A percentile compares a stretch with the other conserved stretches of the same genome.
Evolutionary conservation across 805 yeast species (phyloP).

Genomic region (Myxozyma nipponensis): DNA sequence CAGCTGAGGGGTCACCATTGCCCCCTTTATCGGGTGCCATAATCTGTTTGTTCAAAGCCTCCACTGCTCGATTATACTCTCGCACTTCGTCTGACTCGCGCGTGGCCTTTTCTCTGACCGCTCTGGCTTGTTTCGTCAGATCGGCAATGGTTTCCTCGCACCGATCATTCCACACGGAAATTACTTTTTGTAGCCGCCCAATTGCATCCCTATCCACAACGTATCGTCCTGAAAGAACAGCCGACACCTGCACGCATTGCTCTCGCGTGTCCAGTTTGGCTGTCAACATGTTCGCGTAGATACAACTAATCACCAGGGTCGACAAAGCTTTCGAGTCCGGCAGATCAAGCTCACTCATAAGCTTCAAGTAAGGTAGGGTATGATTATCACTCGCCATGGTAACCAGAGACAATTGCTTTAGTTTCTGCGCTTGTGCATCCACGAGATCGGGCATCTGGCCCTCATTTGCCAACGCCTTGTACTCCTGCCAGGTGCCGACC

Average conservation of each 20-base stretch:
- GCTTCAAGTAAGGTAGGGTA: slow-evolving; percentile 10
- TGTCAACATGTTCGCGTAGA: slow-evolving; percentile 16
- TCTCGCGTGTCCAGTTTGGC: slow-evolving; percentile 23
- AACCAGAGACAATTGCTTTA: slow-evolving; percentile 22
- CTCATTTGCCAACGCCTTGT: not conserved
- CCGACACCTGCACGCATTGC: slow-evolving; percentile 14
- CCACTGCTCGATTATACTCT: slow-evolving; percentile 22
- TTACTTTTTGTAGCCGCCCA: slow-evolving; percentile 5
- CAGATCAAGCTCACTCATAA: slow-evolving; percentile 11
- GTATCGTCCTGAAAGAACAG: slow-evolving; percentile 21
- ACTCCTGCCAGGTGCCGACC: slow-evolving; percentile 24
- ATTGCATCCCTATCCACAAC: slow-evolving; percentile 10
- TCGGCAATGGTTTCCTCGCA: slow-evolving; percentile 13
- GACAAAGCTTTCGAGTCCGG: slow-evolving; percentile 8
- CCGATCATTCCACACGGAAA: slow-evolving; percentile 16
- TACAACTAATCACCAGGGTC: slow-evolving; percentile 12
- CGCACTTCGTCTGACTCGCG: slow-evolving; percentile 11
- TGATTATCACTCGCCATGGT: slow-evolving; percentile 15
- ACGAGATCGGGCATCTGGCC: slow-evolving; percentile 6
- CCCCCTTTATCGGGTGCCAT: slow-evolving; percentile 1
- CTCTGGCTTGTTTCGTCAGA: slow-evolving; percentile 8
- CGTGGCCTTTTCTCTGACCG: slow-evolving; percentile 10
- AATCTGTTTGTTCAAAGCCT: slow-evolving; percentile 12
- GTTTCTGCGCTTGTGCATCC: slow-evolving; percentile 16
- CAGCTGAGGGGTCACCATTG: not conserved